Conservation (phyloP, 441 rosid species). For the Lagerstroemia fauriei region DNA sequence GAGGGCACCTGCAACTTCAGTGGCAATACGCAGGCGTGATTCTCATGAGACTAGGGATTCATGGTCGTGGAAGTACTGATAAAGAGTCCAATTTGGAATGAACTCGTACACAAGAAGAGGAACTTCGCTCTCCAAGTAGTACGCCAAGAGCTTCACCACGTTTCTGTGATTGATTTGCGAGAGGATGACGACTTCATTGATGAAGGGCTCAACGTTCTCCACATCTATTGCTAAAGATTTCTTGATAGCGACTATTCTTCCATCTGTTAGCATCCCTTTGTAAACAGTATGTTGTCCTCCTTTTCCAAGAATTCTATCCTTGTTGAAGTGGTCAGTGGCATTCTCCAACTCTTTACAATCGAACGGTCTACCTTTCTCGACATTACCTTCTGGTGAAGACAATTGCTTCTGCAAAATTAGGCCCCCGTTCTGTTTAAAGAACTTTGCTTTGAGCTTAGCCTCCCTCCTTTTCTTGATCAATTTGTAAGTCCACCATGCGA, state of each 20-base stretch:
- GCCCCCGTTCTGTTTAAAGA: background rate
- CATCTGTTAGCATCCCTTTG: background rate
- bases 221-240: background rate
- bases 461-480: conserved; percentile 1
- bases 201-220: background rate
- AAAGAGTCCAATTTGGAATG: background rate
- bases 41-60: background rate
- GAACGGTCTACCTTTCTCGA: background rate
- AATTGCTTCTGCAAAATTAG: background rate
- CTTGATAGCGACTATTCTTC: background rate
- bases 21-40: background rate
- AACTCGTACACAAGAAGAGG: background rate
- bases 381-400: background rate
- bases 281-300: background rate
- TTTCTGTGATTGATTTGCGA: background rate
- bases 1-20: background rate
- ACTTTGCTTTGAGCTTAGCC: background rate
- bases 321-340: background rate
- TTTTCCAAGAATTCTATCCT: background rate
- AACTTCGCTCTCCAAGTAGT: background rate
- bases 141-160: background rate
- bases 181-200: background rate
- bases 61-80: background rate
- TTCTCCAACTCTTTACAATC: conserved; percentile 1
- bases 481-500: background rate